Evolutionary conservation across 352 stramenopile species (phyloP).

Genomic region (Pythium pyrilobum): DNA sequence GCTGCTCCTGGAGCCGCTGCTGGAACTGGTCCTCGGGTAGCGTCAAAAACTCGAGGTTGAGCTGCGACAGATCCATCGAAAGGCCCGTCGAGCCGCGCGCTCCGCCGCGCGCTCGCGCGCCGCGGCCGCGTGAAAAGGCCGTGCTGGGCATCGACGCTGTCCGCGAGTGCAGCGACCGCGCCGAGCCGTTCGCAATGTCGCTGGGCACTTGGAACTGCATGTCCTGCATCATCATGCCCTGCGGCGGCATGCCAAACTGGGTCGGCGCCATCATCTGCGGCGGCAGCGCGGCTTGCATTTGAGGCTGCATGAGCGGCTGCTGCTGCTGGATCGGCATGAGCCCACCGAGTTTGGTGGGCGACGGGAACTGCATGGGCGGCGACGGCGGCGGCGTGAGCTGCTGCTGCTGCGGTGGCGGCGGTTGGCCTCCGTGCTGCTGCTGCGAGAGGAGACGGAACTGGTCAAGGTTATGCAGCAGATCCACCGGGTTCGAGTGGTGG

Average conservation of each 20-base stretch:
- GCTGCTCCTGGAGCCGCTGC: constrained; percentile 28
- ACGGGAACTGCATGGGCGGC: constrained; percentile 4
- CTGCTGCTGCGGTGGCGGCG: constrained; percentile 4
- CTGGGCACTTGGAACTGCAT: constrained; percentile 27
- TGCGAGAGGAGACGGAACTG: constrained; percentile 63
- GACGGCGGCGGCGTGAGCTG: constrained; percentile 8
- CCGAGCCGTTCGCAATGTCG: constrained; percentile 50
- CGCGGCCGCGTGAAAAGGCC: constrained; percentile 24
- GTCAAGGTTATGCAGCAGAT: constrained; percentile 70
- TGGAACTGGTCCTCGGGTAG: constrained; percentile 60
- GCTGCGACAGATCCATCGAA: constrained; percentile 81
- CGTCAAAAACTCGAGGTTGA: constrained; percentile 67
- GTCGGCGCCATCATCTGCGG: constrained; percentile 11
- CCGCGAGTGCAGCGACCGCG: constrained; percentile 49
- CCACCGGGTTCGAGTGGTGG: constrained; percentile 74
- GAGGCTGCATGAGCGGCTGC: constrained; percentile 1
- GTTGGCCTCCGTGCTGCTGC: constrained; percentile 33
- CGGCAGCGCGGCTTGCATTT: constrained; percentile 2
- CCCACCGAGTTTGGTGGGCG: neutral
- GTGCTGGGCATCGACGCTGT: constrained; percentile 38
- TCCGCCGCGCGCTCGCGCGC: constrained; percentile 16
- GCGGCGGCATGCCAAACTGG: constrained; percentile 6
- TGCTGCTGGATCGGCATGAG: constrained; percentile 9
- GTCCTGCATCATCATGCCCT: constrained; percentile 7
- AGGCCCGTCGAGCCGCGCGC: constrained; percentile 51